Percentiles rank a stretch among this genome's conserved stretches.
These are phyloP conservation scores for Atkinsonella hypoxylon DNA, from an alignment of 2,329 filamentous ascomycete genomes.

Conservation along the genomic window DNA sequence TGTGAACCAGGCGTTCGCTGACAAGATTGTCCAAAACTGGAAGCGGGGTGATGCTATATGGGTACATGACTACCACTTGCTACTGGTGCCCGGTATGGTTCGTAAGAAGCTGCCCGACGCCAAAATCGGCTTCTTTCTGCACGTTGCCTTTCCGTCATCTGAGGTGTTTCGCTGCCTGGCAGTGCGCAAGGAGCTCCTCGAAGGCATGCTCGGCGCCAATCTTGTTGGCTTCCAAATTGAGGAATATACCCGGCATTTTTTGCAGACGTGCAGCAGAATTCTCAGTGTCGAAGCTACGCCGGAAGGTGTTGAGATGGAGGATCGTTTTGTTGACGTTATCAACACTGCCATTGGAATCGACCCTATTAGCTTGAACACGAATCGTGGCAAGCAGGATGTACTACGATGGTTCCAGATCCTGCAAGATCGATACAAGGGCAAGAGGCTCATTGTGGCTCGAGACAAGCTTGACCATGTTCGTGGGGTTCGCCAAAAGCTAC, in stretches of 20 bases:
- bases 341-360: conserved; percentile 86
- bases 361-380: conserved; percentile 58
- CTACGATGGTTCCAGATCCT: conserved; percentile 68
- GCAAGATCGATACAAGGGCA: conserved; percentile 72
- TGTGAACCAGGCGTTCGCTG: conserved; percentile 85
- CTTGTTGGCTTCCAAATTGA: conserved; percentile 87
- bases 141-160: conserved; percentile 90
- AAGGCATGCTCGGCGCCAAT: conserved; percentile 88
- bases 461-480: conserved; percentile 91
- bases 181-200: conserved; percentile 72
- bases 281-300: conserved; percentile 81
- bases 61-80: conserved; percentile 91
- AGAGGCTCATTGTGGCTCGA: conserved; percentile 81
- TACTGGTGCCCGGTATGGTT: conserved; percentile 81
- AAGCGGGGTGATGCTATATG: conserved; percentile 88
- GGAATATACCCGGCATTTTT: conserved; percentile 87
- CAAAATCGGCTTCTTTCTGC: conserved; percentile 91
- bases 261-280: conserved; percentile 88
- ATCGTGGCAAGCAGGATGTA: conserved; percentile 62
- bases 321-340: conserved; percentile 83
- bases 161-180: conserved; percentile 91
- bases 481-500: conserved; percentile 83
- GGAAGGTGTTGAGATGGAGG: conserved; percentile 80
- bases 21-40: conserved; percentile 82
- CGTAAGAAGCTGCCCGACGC: conserved; percentile 84